Evolutionary conservation across 805 yeast genomes (phyloP), one percentile per base, ranked within the genome.

Genomic region (Barnettozyma californica): DNA sequence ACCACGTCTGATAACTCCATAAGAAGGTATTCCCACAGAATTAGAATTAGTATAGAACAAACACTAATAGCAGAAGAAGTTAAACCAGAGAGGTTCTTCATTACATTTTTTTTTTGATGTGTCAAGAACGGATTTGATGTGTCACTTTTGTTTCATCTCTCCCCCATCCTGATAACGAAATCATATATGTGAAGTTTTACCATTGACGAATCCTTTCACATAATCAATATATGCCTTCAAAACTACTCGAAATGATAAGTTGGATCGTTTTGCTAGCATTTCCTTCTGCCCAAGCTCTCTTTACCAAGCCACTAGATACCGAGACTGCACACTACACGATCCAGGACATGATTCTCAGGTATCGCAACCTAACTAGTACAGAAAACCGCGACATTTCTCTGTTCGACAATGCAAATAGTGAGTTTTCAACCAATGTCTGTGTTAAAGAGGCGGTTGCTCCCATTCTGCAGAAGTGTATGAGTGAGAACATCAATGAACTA

Each of bases 381-480:
- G 36, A 45, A 2, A 34, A 41, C 9, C 47, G 52, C 9, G 55
- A 57, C 7, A 36, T 54, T 1, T 21, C 38, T 7, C 40, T 53
- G 36, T 51, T 51, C 31, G 19, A 26, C 3, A 49, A 49, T 9
- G 49, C 54, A 9, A 49, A 53, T 8, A 14, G 2, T n/a, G 21
- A n/a, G 10, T 42, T 44, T 13, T 19, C 13, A 8, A 55, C 55
- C 29, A 52, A 62, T 3, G 33, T 47, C 0, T 76, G 81, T 61
- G 65, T 69, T 0, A 68, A 67, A 37, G 54, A 64, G 13, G 77
- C 83, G 1, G 50, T 79, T 4, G 41, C 55, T 2, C 63, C 65
- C 0, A 65, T 77, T 20, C 50, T 79, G 8, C 68, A 71, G 0
- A 53, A 59, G 27, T 80, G 84, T 48, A 49, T 68, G 20, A 58